phyloP scores from a whole-genome alignment of 2,329 filamentous ascomycete genomes.

The Colletotrichum chlorophyti region DNA sequence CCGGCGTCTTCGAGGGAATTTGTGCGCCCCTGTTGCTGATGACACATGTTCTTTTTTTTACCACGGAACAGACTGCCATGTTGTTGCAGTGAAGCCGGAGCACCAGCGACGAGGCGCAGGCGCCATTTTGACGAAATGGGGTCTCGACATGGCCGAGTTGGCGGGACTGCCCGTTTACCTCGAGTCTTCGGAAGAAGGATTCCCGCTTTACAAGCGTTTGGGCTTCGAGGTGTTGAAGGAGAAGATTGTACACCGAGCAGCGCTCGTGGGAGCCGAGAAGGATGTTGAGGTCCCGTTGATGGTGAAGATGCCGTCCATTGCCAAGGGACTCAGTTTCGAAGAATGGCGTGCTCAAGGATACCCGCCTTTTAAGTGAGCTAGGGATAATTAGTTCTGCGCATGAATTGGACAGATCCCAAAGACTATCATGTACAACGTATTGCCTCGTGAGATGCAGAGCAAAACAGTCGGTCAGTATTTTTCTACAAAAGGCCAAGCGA shows the following conservation, averaged over 20 bases:
- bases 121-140: conserved; percentile 47
- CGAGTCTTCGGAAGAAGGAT: conserved; percentile 49
- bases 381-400: background rate
- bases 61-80: conserved; percentile 41
- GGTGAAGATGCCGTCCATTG: conserved; percentile 46
- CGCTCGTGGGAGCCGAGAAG: conserved; percentile 40
- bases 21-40: conserved; percentile 7
- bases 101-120: conserved; percentile 51
- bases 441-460: too few relatives aligned
- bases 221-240: conserved; percentile 49
- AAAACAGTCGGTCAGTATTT: too few relatives aligned
- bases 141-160: conserved; percentile 41
- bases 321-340: conserved; percentile 39
- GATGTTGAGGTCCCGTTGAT: conserved; percentile 50
- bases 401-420: too few relatives aligned
- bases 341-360: conserved; percentile 38
- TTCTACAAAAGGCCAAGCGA: background rate
- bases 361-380: conserved; percentile 20
- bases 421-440: too few relatives aligned
- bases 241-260: conserved; percentile 45
- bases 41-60: conserved; percentile 9
- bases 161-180: conserved; percentile 51
- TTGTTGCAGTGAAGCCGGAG: conserved; percentile 51
- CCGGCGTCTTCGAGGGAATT: background rate
- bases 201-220: conserved; percentile 51